A percentile compares a stretch with the other conserved stretches of the same genome.
Conservation (phyloP, 2,329 filamentous ascomycete genomes). For the Escovopsis sp. region DNA sequence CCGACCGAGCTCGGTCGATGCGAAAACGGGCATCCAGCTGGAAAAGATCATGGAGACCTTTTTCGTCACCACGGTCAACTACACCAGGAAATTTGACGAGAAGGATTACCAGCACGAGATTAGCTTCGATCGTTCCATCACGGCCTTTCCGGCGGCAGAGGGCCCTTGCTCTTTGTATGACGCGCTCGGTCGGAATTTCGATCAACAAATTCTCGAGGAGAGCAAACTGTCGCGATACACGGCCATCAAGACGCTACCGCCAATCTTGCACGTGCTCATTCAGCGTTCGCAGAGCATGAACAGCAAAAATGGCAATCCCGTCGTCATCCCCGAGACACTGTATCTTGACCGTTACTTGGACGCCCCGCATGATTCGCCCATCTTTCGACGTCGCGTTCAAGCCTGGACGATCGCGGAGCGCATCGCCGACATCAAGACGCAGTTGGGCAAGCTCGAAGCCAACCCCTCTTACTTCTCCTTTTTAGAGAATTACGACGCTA, state of each 20-base stretch:
- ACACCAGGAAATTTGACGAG: slow-evolving; percentile 38
- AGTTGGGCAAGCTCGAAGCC: slow-evolving; percentile 13
- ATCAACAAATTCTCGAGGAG: slow-evolving; percentile 58
- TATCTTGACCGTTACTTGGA: slow-evolving; percentile 85
- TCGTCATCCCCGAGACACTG: slow-evolving; percentile 66
- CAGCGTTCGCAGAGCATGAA: slow-evolving; percentile 65
- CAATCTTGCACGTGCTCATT: slow-evolving; percentile 78
- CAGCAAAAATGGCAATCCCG: slow-evolving; percentile 61
- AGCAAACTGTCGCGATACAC: slow-evolving; percentile 49
- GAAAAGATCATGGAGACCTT: slow-evolving; percentile 65
- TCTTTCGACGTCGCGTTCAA: slow-evolving; percentile 50
- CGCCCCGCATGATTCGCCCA: slow-evolving; percentile 40
- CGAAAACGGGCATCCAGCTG: slow-evolving; percentile 56
- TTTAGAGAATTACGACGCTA: slow-evolving; percentile 12
- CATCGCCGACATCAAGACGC: slow-evolving; percentile 39
- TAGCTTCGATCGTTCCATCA: slow-evolving; percentile 47
- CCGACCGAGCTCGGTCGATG: slow-evolving; percentile 47
- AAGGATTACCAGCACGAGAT: slow-evolving; percentile 27
- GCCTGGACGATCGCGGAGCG: slow-evolving; percentile 62
- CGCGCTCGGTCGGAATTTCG: slow-evolving; percentile 74
- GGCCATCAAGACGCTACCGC: slow-evolving; percentile 62
- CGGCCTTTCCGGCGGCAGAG: slow-evolving; percentile 39
- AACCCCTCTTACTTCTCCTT: slow-evolving; percentile 14
- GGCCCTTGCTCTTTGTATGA: slow-evolving; percentile 56
- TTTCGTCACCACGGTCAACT: slow-evolving; percentile 47